phyloP scores from a whole-genome alignment of 2,329 filamentous ascomycete genomes.

The Phaeosphaeriaceae sp. region DNA sequence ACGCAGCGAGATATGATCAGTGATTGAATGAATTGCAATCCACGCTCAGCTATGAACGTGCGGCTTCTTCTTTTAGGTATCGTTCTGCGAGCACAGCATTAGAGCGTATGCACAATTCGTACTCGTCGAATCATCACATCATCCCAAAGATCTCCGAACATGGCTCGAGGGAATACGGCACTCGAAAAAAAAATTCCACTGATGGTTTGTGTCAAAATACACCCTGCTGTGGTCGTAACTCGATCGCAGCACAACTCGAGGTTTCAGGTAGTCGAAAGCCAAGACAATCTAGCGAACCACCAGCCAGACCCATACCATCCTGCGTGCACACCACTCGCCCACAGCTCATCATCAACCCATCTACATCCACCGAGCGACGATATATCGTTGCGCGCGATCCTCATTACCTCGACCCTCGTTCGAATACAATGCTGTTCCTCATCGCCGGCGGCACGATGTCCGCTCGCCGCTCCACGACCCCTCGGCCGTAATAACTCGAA shows the following conservation, averaged over 20 bases:
- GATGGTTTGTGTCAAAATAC: background rate
- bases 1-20: too few relatives aligned
- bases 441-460: slow-evolving; percentile 10
- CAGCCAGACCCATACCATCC: background rate
- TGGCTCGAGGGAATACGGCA: background rate
- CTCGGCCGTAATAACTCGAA: slow-evolving; percentile 24
- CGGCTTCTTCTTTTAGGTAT: background rate
- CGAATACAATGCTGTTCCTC: background rate
- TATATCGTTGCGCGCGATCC: background rate
- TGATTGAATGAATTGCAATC: background rate
- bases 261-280: background rate
- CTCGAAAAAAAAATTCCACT: background rate
- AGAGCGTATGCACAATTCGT: background rate
- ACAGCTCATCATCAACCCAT: background rate
- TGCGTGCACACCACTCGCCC: background rate
- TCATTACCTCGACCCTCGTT: background rate
- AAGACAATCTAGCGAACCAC: background rate
- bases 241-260: background rate
- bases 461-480: slow-evolving; percentile 22
- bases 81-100: background rate
- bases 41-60: background rate
- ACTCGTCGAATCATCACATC: background rate
- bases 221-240: background rate
- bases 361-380: background rate
- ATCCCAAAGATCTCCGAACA: background rate